Conservation (phyloP, 2,329 filamentous ascomycete genomes). For the Cladophialophora exuberans region DNA sequence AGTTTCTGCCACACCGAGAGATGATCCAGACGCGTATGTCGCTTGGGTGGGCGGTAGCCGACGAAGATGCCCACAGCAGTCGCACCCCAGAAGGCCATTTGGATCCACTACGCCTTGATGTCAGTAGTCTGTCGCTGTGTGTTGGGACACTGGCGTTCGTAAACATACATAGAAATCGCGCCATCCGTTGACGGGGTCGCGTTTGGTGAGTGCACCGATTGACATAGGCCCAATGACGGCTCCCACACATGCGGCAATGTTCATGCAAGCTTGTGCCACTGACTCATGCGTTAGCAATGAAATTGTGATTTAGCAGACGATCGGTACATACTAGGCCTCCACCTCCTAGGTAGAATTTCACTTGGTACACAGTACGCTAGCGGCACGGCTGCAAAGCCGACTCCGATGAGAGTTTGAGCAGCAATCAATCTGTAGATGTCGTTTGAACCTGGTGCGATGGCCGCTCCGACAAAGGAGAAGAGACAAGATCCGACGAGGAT, state of each 20-base stretch:
- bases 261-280: slow-evolving; percentile 29
- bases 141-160: neutral
- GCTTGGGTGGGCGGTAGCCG: slow-evolving; percentile 28
- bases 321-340: slow-evolving; percentile 30
- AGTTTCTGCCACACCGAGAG: slow-evolving; percentile 29
- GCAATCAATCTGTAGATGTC: slow-evolving; percentile 27
- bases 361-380: slow-evolving; percentile 29
- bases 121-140: neutral
- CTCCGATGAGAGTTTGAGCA: slow-evolving; percentile 27
- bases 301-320: neutral
- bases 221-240: slow-evolving; percentile 24
- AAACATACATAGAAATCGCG: slow-evolving; percentile 29
- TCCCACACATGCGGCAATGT: slow-evolving; percentile 25
- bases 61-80: slow-evolving; percentile 27
- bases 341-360: slow-evolving; percentile 30
- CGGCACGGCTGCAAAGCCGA: slow-evolving; percentile 29
- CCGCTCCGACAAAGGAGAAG: slow-evolving; percentile 24
- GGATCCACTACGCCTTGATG: slow-evolving; percentile 23
- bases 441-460: slow-evolving; percentile 28
- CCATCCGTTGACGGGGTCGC: slow-evolving; percentile 22
- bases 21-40: slow-evolving; percentile 28
- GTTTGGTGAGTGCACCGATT: slow-evolving; percentile 26
- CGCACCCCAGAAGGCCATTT: slow-evolving; percentile 28
- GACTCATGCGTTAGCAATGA: neutral
- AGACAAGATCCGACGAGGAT: slow-evolving; percentile 26